Conservation (phyloP, 345 rosid species). For the Eutrema yunnanense region DNA sequence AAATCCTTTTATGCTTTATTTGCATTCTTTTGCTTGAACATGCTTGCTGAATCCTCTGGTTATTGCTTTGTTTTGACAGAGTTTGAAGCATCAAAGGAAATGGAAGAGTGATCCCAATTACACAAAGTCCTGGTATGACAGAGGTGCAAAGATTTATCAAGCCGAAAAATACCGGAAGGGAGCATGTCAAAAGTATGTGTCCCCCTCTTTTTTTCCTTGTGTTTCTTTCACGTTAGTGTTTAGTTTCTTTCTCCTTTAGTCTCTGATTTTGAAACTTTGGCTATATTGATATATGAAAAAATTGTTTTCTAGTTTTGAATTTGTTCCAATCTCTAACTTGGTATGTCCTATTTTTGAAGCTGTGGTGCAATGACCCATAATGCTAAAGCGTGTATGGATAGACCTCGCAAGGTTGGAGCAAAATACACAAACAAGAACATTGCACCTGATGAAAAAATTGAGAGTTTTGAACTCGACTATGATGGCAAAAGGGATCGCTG, state of each 20-base stretch:
- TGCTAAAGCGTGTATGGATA: no score
- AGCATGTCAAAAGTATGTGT: conserved; percentile 29
- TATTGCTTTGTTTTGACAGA: background rate
- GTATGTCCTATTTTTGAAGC: background rate
- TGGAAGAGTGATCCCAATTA: conserved; percentile 27
- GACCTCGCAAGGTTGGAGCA: no score
- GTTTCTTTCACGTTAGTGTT: background rate
- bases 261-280: background rate
- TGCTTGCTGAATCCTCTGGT: background rate
- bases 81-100: no score
- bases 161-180: no score
- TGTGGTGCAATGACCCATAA: no score
- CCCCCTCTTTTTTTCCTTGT: background rate
- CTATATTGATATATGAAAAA: background rate
- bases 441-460: no score
- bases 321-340: background rate
- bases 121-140: conserved; percentile 44
- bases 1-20: background rate
- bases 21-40: background rate
- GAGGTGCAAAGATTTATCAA: no score
- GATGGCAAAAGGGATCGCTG: no score
- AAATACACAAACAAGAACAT: no score
- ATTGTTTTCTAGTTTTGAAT: background rate
- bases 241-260: background rate
- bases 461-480: no score